Conservation (phyloP, 352 stramenopile species). For the Blastocystis hominis region DNA sequence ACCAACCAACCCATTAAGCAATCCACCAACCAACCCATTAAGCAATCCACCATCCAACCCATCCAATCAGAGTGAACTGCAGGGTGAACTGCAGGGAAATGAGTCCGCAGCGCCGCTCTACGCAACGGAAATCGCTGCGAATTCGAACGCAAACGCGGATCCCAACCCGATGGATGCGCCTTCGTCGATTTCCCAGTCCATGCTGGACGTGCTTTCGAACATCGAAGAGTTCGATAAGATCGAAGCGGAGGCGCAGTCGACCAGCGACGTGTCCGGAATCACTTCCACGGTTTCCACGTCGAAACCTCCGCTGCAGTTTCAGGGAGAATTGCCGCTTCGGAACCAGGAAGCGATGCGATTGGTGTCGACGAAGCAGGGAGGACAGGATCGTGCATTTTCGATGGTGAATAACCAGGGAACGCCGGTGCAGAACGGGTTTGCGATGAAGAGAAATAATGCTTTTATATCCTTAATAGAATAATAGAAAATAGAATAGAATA, state of each 20-base stretch:
- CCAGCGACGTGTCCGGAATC: neutral
- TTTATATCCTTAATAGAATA: slow-evolving; percentile 33
- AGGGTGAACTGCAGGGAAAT: neutral
- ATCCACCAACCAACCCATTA: no score
- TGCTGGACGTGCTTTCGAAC: neutral
- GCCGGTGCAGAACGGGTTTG: slow-evolving; percentile 18
- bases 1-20: no score
- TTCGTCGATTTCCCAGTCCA: neutral
- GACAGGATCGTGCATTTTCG: neutral
- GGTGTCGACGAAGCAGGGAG: neutral
- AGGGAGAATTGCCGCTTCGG: neutral
- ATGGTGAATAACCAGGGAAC: neutral
- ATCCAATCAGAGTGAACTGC: no score
- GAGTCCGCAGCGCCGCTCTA: neutral
- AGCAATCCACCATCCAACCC: no score
- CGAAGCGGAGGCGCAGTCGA: neutral
- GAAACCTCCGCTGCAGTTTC: neutral
- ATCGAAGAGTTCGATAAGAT: neutral
- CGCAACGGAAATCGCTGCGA: neutral
- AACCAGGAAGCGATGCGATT: neutral
- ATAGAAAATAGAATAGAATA: no score
- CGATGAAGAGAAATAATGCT: slow-evolving; percentile 11
- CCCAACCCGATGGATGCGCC: neutral
- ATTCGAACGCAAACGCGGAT: neutral
- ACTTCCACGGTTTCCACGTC: neutral